phyloP scores from a whole-genome alignment of 176 grass and related monocot species.

The Thalia dealbata region DNA sequence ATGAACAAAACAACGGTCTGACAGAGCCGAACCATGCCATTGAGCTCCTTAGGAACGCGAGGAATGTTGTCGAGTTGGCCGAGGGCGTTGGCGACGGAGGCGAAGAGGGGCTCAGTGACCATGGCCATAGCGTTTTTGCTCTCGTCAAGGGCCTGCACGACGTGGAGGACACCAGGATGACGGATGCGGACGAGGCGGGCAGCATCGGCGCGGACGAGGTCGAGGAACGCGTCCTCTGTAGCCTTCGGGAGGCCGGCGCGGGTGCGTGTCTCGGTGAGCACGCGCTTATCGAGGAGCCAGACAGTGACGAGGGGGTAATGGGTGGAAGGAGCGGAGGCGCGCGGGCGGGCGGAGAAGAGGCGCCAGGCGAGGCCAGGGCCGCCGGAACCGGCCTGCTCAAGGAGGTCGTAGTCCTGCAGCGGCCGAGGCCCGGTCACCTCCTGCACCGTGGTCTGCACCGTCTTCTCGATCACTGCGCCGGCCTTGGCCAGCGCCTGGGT shows the following conservation, averaged over 20 bases:
- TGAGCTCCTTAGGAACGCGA: constrained; percentile 87
- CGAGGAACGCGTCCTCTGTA: constrained; percentile 79
- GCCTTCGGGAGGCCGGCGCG: constrained; percentile 71
- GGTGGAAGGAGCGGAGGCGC: constrained; percentile 60
- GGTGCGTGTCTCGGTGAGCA: constrained; percentile 51
- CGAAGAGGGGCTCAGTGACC: constrained; percentile 86
- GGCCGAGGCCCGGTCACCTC: constrained; percentile 98
- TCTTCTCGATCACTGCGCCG: constrained; percentile 95
- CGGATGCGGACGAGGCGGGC: constrained; percentile 73
- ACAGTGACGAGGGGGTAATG: constrained; percentile 90
- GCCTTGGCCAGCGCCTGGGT: constrained; percentile 95
- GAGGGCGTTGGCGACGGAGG: constrained; percentile 67
- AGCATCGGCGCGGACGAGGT: constrained; percentile 82
- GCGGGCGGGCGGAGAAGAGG: constrained; percentile 64
- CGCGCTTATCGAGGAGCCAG: constrained; percentile 96
- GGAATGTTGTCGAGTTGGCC: constrained; percentile 70
- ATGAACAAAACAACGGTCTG: not conserved
- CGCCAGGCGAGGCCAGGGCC: constrained; percentile 76
- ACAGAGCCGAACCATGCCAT: constrained; percentile 61
- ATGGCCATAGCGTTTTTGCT: constrained; percentile 97
- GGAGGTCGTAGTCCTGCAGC: constrained; percentile 96
- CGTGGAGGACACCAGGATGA: constrained; percentile 93
- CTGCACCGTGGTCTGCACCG: constrained; percentile 88
- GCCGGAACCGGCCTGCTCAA: constrained; percentile 72
- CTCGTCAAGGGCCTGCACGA: constrained; percentile 97